Evolutionary conservation across 2,329 filamentous ascomycete genomes (phyloP).

Genomic region (Fusarium sarcochroum): DNA sequence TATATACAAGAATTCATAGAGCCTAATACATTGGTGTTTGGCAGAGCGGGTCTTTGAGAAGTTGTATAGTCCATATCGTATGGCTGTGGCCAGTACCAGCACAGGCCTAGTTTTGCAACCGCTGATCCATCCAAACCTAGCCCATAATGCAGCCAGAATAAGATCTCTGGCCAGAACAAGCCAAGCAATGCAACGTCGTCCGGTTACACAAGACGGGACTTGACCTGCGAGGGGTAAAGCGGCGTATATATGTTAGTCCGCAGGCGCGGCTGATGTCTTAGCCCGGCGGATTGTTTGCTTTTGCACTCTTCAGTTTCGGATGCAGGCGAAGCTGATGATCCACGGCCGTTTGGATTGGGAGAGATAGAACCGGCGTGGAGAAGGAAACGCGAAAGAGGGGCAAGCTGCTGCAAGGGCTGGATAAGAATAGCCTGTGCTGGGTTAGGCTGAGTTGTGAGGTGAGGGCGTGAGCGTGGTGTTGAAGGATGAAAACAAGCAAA

Average conservation of each 20-base stretch:
- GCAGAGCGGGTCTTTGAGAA: not conserved
- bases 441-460: too few relatives aligned
- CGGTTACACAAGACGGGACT: constrained; percentile 38
- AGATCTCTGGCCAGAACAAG: constrained; percentile 6
- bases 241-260: constrained; percentile 9
- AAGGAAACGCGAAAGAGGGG: not conserved
- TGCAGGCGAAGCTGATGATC: not conserved
- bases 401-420: not conserved
- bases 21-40: constrained; percentile 5
- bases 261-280: constrained; percentile 26
- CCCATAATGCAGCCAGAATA: constrained; percentile 2
- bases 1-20: constrained; percentile 18
- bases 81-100: not conserved
- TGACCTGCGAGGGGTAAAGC: constrained; percentile 40
- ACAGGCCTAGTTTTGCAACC: not conserved
- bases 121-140: constrained; percentile 12
- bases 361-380: not conserved
- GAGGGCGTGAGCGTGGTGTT: not conserved
- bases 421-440: not conserved
- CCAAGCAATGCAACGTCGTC: constrained; percentile 18
- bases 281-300: constrained; percentile 20
- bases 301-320: not conserved
- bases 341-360: not conserved
- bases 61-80: not conserved
- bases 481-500: not conserved